phyloP scores from a whole-genome alignment of 1,284 basidiomycete genomes.

The Cryptococcus sp. region DNA sequence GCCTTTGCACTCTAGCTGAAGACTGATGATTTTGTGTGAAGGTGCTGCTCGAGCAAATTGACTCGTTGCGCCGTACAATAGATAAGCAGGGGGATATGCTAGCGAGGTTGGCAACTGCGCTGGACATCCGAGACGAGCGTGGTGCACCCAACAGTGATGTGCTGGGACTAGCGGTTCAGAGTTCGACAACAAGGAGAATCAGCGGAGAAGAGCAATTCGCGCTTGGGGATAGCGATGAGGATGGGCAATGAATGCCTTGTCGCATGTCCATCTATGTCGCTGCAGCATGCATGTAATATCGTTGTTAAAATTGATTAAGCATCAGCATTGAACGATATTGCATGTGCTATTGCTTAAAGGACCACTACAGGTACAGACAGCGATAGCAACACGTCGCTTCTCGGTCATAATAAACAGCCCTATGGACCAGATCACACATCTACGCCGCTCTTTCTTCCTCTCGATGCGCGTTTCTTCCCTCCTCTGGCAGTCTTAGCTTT shows the following conservation, averaged over 20 bases:
- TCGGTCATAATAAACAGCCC: neutral
- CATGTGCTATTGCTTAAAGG: no score
- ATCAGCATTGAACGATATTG: no score
- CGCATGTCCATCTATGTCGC: no score
- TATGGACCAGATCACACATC: neutral
- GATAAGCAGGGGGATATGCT: slow-evolving; percentile 48
- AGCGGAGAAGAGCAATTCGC: slow-evolving; percentile 26
- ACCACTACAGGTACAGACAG: no score
- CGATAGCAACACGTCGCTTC: no score
- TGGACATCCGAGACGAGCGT: slow-evolving; percentile 11
- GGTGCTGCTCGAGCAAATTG: slow-evolving; percentile 50
- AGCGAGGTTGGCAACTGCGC: slow-evolving; percentile 20
- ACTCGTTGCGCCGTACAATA: slow-evolving; percentile 41
- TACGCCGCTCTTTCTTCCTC: neutral
- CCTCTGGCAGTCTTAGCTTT: no score
- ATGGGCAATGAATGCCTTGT: slow-evolving; percentile 14
- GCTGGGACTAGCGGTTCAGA: neutral
- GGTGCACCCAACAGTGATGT: neutral
- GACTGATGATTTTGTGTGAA: slow-evolving; percentile 11
- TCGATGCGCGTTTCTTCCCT: no score
- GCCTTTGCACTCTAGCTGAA: neutral
- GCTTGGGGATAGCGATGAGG: slow-evolving; percentile 29
- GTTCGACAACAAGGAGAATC: slow-evolving; percentile 3
- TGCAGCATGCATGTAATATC: no score
- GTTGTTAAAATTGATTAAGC: no score